Evolutionary conservation across 1,284 basidiomycete species (phyloP).

Genomic region (Trichosporon coremiiforme): DNA sequence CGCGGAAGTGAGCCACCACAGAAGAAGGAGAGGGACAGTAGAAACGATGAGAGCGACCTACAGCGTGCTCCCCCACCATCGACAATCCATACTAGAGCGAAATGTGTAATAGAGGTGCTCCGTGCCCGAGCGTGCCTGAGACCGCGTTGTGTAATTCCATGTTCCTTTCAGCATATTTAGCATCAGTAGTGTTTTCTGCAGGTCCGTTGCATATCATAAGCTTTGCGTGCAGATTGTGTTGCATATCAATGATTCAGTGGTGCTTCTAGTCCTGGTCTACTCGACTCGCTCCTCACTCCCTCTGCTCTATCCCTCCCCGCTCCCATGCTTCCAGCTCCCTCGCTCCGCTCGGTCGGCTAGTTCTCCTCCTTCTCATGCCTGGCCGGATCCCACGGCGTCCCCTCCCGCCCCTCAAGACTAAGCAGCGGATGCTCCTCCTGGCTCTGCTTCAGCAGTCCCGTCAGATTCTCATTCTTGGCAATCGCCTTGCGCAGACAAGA

Average conservation of each 20-base stretch:
- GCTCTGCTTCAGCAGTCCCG: constrained; percentile 74
- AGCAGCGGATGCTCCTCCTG: constrained; percentile 74
- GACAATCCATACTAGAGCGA: too few relatives aligned
- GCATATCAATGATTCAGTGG: neutral
- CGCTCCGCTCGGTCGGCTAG: neutral
- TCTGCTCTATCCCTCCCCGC: neutral
- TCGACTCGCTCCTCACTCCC: neutral
- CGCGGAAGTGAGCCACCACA: neutral
- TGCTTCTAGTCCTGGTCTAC: neutral
- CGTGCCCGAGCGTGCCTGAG: neutral
- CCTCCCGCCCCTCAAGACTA: constrained; percentile 43
- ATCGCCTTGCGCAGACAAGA: constrained; percentile 83
- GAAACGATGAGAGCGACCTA: too few relatives aligned
- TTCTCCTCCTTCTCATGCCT: constrained; percentile 20
- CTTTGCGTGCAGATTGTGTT: too few relatives aligned
- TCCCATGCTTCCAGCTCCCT: neutral
- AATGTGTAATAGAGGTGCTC: neutral
- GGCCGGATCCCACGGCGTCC: constrained; percentile 49
- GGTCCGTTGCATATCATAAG: neutral
- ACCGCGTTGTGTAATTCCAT: neutral
- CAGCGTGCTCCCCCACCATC: too few relatives aligned
- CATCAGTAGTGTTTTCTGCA: neutral
- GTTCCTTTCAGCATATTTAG: neutral
- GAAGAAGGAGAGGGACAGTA: too few relatives aligned
- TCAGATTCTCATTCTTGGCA: constrained; percentile 70